Evolutionary conservation across 805 yeast species (phyloP), one percentile per base, ranked within the genome.

Genomic region (Lipomyces yamanashiensis): DNA sequence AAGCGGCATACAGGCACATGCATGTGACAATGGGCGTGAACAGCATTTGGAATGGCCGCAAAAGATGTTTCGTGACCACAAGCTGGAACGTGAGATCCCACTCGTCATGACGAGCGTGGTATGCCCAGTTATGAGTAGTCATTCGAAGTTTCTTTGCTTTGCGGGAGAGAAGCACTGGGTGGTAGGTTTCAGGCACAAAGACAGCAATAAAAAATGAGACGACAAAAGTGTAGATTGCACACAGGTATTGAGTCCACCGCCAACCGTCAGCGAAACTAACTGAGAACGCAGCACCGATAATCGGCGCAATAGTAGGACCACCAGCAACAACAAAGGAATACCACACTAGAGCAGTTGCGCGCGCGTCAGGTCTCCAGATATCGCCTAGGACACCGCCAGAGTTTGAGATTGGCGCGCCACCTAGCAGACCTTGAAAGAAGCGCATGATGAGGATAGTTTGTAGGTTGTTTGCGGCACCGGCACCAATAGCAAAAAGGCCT

Each of bases 61-160:
- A 76, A 60, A 92, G 80, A 78, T 92, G 89, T 28, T 89, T 84
- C 63, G 84, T 82, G 66, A 91, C 70, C 74, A 92, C 79, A 73
- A 92, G 96, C 41, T 78, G 79, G 53, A 89, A 74, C 1, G 88
- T 78, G 75, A 91, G 74, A 56, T 91, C 90, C 74, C 84, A 86
- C 40, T 93, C 93, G 75, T 92, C 98, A 74, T 89, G 96, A 76
- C 89, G 96, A 19, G 98, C 90, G 90, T 91, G 90, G 67, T 90
- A 90, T 71, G 90, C 89, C 65, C 81, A 81, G 75, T 92, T 89
- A 49, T 93, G 92, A 7, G 97, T 89, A 73, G 86, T 87, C 40
- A 82, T 74, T 13, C 82, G 82, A 84, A 85, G 81, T 69, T 80
- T 80, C 15, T 82, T 82, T 1, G 85, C 83, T 54, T 78, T 71